Evolutionary conservation across 768 basidiomycete species (phyloP), one percentile per base, ranked within the genome.

Genomic region (Clavulina sp.): DNA sequence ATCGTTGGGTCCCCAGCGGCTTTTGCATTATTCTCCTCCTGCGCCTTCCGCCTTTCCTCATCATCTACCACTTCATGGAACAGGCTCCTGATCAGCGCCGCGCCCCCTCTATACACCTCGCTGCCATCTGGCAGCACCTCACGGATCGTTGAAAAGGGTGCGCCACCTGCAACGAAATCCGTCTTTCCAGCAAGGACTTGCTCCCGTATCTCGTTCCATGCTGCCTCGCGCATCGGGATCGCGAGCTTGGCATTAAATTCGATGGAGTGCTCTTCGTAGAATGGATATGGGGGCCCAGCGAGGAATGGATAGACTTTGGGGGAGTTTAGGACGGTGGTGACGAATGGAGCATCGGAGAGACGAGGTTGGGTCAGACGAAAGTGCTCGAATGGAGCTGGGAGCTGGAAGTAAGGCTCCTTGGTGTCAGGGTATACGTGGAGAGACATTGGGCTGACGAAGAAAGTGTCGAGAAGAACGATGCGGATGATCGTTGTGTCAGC

Each of bases 1-100:
- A 2, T 57, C 57, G 16, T 54, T 57, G 16, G 40, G 48, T 4
- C 18, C 55, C 19, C 9, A 46, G 5, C 58, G 58, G 3, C 52
- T 54, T 9, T n/a, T 5, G 5, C 41, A 43, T 58, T n/a, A 3
- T 4, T 3, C 53, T 23, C 5, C 18, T 58, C 18, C 52, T 51
- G 4, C n/a, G 29, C 5, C 21, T 31, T n/a, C n/a, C 21, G 7
- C 30, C 21, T 5, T 38, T 19, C 34, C 9, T 38, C 34, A 9
- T 9, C 9, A 19, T 38, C 34, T 38, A 9, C 34, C 19, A 38
- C 19, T 38, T 38, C 34, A 9, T 38, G 9, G 34, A 38, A 38
- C 9, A 38, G 34, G 19, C 19, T 9, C 9, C 34, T 9, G 9
- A 9, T 9, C 19, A 38, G 9, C 34, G 9, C 34, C 19, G 19